Evolutionary conservation across 2,329 filamentous ascomycete genomes (phyloP).

Genomic region (Fusarium sp.): DNA sequence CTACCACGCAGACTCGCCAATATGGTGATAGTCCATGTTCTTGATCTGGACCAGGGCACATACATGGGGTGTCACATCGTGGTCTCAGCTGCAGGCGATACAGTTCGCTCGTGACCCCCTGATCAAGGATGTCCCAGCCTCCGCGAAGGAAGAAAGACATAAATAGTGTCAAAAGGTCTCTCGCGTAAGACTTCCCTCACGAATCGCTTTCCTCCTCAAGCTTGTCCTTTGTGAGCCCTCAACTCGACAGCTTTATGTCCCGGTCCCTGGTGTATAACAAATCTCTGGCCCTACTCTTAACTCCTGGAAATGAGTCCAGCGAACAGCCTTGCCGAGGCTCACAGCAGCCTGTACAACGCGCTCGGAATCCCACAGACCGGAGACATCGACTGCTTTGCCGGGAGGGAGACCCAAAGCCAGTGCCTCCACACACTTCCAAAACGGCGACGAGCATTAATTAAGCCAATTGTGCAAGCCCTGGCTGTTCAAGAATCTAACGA

Average conservation of each 20-base stretch:
- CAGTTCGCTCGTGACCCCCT: background rate
- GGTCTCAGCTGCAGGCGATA: constrained; percentile 7
- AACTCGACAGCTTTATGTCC: background rate
- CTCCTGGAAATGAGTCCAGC: background rate
- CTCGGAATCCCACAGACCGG: background rate
- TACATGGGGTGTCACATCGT: background rate
- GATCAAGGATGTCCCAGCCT: background rate
- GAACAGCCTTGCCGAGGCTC: background rate
- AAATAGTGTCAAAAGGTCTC: background rate
- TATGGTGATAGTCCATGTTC: background rate
- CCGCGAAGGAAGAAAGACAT: background rate
- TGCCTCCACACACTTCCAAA: background rate
- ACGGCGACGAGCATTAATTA: background rate
- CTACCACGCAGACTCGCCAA: background rate
- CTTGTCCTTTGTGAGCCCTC: background rate
- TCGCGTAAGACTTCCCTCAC: background rate
- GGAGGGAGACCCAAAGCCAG: background rate
- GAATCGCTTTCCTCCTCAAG: background rate
- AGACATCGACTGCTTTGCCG: background rate
- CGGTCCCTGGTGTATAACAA: too few relatives aligned
- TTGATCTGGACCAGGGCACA: background rate
- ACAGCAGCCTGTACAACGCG: constrained; percentile 3
- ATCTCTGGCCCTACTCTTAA: background rate
- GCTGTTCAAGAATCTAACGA: background rate
- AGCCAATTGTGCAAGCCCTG: background rate